Evolutionary conservation across 164 flowering plant genomes (phyloP).

Genomic region (Pachysandra terminalis): DNA sequence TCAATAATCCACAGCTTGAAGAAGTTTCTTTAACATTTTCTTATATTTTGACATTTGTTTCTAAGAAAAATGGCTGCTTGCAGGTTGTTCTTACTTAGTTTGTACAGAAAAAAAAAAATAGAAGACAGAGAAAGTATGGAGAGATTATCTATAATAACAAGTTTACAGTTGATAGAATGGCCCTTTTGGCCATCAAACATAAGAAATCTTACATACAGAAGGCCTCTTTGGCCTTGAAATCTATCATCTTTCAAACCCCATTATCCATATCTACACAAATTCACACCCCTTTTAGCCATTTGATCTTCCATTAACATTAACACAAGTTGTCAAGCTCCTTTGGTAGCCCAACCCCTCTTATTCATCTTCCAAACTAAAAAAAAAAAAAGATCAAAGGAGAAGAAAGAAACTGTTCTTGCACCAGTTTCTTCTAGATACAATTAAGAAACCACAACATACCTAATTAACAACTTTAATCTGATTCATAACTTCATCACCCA

Average conservation of each 20-base stretch:
- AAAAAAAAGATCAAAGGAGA: background rate
- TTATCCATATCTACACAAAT: too few species aligned
- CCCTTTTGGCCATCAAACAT: constrained; percentile 3
- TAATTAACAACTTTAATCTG: too few species aligned
- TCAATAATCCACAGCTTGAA: too few species aligned
- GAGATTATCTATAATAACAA: background rate
- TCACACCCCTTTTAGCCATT: background rate
- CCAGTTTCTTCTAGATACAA: background rate
- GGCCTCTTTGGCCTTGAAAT: background rate
- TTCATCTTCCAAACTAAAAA: background rate
- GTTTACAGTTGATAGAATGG: background rate
- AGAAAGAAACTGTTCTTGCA: background rate
- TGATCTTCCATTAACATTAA: background rate
- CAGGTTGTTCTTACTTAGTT: too few species aligned
- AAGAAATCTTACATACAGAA: background rate
- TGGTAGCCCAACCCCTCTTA: background rate
- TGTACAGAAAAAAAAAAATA: background rate
- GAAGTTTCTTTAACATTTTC: too few species aligned
- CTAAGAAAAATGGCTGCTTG: too few species aligned
- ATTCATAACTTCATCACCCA: background rate
- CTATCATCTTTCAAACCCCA: too few species aligned
- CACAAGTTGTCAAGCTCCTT: background rate
- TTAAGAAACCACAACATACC: background rate
- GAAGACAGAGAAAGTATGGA: background rate
- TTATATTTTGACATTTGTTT: too few species aligned